Evolutionary conservation across 2,329 filamentous ascomycete species (phyloP).

Genomic region (Xenoacremonium recifei): DNA sequence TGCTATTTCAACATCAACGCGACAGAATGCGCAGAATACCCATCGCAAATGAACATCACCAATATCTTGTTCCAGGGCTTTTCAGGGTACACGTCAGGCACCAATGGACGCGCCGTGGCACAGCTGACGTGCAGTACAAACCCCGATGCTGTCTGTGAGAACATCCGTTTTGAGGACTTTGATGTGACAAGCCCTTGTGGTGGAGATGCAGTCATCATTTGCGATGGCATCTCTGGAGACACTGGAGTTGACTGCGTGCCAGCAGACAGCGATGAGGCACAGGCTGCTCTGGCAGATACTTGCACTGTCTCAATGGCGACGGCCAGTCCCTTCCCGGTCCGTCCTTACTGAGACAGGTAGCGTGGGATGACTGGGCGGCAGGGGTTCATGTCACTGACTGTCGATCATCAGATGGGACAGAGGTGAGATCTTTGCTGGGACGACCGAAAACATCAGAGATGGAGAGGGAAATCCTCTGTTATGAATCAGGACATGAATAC

Average conservation of each 20-base stretch:
- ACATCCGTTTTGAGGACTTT: constrained; percentile 22
- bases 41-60: constrained; percentile 23
- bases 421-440: no score
- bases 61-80: constrained; percentile 26
- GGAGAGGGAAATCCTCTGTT: no score
- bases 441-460: no score
- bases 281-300: constrained; percentile 19
- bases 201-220: constrained; percentile 16
- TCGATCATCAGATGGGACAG: no score
- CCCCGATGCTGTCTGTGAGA: constrained; percentile 22
- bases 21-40: constrained; percentile 16
- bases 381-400: no score
- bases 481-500: no score
- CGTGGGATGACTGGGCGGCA: neutral
- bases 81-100: constrained; percentile 21
- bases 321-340: constrained; percentile 14
- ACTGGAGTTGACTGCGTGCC: constrained; percentile 21
- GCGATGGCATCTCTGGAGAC: constrained; percentile 19
- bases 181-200: constrained; percentile 21
- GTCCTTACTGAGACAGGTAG: neutral
- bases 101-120: constrained; percentile 20
- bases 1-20: constrained; percentile 25
- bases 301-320: constrained; percentile 14
- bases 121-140: constrained; percentile 19
- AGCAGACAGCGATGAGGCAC: constrained; percentile 12